A percentile compares a stretch with the other conserved stretches of the same genome.
phyloP scores from a whole-genome alignment of 257 asterid species.

The Parsonsia alboflavescens region DNA sequence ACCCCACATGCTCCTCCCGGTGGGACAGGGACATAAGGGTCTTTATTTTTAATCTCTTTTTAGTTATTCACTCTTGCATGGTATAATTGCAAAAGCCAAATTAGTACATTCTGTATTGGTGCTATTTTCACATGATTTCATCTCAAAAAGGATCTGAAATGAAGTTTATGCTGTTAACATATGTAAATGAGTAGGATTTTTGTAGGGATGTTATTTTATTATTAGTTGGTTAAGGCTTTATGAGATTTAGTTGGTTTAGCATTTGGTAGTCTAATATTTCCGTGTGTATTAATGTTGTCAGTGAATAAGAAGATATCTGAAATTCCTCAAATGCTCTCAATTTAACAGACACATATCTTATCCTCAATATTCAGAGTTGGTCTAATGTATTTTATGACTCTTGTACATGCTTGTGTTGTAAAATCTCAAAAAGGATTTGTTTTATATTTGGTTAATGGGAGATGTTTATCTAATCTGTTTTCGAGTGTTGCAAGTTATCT shows the following conservation, averaged over 20 bases:
- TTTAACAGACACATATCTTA: background rate
- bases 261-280: too few relatives aligned
- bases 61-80: background rate
- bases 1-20: too few relatives aligned
- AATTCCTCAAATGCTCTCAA: too few relatives aligned
- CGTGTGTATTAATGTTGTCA: too few relatives aligned
- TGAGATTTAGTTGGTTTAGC: too few relatives aligned
- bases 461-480: background rate
- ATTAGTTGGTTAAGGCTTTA: too few relatives aligned
- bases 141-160: background rate
- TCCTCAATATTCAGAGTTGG: background rate
- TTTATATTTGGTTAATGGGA: background rate
- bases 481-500: background rate
- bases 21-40: too few relatives aligned
- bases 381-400: background rate
- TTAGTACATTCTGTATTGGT: background rate
- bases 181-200: too few relatives aligned
- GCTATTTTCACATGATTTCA: background rate
- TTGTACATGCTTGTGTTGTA: background rate
- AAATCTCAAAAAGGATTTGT: background rate
- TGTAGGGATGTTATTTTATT: too few relatives aligned
- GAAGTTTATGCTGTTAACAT: background rate
- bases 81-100: background rate
- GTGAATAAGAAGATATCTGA: too few relatives aligned
- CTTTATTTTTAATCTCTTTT: background rate